A percentile compares a stretch with the other conserved stretches of the same genome.
These are phyloP conservation scores for Suhomyces sp. DNA, from an alignment of 805 yeast genomes.

Conservation along the genomic window DNA sequence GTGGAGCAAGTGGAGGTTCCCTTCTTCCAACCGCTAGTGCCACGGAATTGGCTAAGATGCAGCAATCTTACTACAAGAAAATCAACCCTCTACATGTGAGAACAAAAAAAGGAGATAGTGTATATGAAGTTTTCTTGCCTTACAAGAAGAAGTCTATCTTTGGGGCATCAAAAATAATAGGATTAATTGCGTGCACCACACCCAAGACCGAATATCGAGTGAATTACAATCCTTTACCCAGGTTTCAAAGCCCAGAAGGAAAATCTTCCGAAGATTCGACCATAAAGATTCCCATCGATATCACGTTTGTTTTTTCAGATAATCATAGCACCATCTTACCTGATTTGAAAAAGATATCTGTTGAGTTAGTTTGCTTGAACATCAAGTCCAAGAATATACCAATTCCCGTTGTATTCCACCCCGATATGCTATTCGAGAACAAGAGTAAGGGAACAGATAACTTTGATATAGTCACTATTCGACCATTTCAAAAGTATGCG, in stretches of 20 bases:
- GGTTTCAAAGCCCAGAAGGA: conserved; percentile 12
- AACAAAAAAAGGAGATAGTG: conserved; percentile 8
- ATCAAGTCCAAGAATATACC: conserved; percentile 31
- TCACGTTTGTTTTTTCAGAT: conserved; percentile 26
- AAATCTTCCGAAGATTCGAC: conserved; percentile 14
- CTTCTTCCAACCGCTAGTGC: conserved; percentile 21
- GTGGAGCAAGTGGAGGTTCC: background rate
- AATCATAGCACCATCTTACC: conserved; percentile 16
- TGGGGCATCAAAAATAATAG: conserved; percentile 31
- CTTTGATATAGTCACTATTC: conserved; percentile 32
- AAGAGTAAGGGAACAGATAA: conserved; percentile 25
- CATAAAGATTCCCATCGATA: conserved; percentile 30
- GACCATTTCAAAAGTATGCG: conserved; percentile 32
- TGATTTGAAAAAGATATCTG: conserved; percentile 26
- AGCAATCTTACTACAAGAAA: conserved; percentile 26
- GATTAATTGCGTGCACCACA: conserved; percentile 32
- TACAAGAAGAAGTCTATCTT: conserved; percentile 28
- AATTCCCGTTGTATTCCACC: conserved; percentile 35
- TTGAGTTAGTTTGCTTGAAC: conserved; percentile 32
- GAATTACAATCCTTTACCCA: conserved; percentile 22
- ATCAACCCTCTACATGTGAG: conserved; percentile 8
- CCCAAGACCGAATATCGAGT: conserved; percentile 30
- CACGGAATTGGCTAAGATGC: conserved; percentile 28
- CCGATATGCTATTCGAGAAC: conserved; percentile 36
- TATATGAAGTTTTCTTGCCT: conserved; percentile 32